Percentiles rank a stretch among this genome's conserved stretches.
These are phyloP conservation scores for Neolecta irregularis DNA, from an alignment of 1,139 yeast genomes.

Conservation along the genomic window DNA sequence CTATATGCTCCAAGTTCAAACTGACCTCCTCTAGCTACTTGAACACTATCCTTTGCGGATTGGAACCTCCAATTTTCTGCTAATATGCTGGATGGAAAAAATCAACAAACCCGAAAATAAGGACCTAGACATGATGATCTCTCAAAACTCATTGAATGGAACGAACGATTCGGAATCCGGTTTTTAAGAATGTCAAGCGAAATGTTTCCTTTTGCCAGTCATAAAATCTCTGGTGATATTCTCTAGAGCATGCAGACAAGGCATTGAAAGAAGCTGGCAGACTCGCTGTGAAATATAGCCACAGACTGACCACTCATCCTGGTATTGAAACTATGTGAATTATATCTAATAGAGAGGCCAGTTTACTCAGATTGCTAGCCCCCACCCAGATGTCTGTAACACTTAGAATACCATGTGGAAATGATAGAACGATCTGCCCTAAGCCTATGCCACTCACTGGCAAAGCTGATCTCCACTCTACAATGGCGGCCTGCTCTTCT, in stretches of 20 bases:
- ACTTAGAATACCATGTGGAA: no score
- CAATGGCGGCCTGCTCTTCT: no score
- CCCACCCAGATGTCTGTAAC: no score
- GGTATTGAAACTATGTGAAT: slow-evolving; percentile 8
- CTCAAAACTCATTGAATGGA: slow-evolving; percentile 10
- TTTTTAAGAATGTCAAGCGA: slow-evolving; percentile 11
- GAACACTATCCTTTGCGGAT: slow-evolving; percentile 11
- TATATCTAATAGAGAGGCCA: neutral
- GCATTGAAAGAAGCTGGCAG: slow-evolving; percentile 11
- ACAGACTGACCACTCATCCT: slow-evolving; percentile 13
- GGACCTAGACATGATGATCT: slow-evolving; percentile 9
- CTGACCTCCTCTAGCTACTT: slow-evolving; percentile 6
- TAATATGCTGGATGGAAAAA: slow-evolving; percentile 12
- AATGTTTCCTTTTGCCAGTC: slow-evolving; percentile 13
- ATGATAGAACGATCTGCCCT: no score
- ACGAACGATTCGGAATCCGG: slow-evolving; percentile 12
- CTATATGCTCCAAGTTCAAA: no score
- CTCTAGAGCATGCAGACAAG: slow-evolving; percentile 12
- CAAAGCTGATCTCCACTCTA: no score
- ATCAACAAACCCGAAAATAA: slow-evolving; percentile 10
- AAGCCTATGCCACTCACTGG: no score
- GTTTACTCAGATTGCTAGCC: slow-evolving; percentile 11
- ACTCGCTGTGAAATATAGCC: slow-evolving; percentile 10
- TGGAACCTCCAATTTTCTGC: slow-evolving; percentile 10
- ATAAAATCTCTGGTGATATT: slow-evolving; percentile 10